These are phyloP conservation scores for Citrullus colocynthis DNA, from an alignment of 306 rosid genomes.

Conservation along the genomic window DNA sequence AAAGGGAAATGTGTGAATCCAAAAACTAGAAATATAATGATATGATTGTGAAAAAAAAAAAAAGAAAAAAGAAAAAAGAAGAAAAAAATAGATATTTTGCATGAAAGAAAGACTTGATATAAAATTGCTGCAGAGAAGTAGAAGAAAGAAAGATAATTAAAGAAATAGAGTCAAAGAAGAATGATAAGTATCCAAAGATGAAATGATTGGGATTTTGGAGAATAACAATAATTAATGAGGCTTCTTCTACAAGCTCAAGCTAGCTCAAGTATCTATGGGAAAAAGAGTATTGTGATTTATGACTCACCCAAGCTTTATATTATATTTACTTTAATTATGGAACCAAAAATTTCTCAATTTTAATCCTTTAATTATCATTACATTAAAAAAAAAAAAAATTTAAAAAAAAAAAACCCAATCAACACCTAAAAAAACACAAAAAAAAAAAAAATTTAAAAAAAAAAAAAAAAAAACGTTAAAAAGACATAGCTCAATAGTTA, in stretches of 20 bases:
- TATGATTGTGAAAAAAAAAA: neutral
- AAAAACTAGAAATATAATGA: neutral
- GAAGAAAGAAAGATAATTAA: too few species aligned
- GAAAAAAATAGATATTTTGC: neutral
- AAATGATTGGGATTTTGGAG: neutral
- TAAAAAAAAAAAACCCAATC: too few species aligned
- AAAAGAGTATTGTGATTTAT: neutral
- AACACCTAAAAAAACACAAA: too few species aligned
- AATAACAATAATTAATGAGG: neutral
- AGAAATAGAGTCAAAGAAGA: neutral
- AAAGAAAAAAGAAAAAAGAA: too few species aligned
- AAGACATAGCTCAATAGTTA: neutral
- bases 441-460: too few species aligned
- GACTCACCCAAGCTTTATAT: neutral
- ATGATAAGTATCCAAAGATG: neutral
- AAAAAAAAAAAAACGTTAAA: too few species aligned
- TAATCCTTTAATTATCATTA: too few species aligned
- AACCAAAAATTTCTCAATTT: neutral
- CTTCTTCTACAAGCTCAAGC: conserved; percentile 5
- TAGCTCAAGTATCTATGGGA: neutral
- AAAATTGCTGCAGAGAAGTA: neutral
- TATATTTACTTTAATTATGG: conserved; percentile 2
- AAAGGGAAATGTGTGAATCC: neutral
- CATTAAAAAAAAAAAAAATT: too few species aligned
- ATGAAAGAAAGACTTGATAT: neutral